Conservation (phyloP, 352 stramenopile species). For the Globisporangium lucens region DNA sequence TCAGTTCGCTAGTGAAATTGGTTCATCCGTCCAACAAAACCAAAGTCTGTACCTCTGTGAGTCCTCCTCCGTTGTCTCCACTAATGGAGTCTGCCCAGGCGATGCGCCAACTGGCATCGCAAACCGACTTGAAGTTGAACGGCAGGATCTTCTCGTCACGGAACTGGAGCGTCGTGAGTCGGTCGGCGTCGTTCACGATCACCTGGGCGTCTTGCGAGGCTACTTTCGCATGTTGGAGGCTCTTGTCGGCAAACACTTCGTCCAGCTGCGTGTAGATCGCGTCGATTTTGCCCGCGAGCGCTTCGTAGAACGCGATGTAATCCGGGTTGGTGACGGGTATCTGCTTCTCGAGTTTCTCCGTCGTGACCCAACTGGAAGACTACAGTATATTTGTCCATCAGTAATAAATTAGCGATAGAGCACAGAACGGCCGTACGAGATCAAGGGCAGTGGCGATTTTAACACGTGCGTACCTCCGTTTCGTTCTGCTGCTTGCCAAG, state of each 20-base stretch:
- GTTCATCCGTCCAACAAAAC: background rate
- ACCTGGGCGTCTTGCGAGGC: constrained; percentile 5
- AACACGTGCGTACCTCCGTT: background rate
- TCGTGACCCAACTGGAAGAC: background rate
- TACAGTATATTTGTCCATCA: background rate
- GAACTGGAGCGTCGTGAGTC: constrained; percentile 7
- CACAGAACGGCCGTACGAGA: too few species aligned
- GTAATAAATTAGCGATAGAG: too few species aligned
- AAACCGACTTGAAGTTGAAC: constrained; percentile 13
- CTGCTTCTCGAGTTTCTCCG: constrained; percentile 9
- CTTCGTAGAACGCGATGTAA: constrained; percentile 3
- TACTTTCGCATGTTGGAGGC: background rate
- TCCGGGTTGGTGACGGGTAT: background rate
- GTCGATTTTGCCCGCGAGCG: constrained; percentile 5
- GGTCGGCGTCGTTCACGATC: background rate
- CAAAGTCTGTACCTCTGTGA: background rate
- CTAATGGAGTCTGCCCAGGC: background rate
- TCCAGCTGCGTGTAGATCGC: constrained; percentile 13
- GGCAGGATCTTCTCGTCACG: constrained; percentile 12
- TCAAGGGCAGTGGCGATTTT: too few species aligned
- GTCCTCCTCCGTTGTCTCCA: background rate
- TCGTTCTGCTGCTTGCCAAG: constrained; percentile 1
- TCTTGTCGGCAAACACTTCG: background rate
- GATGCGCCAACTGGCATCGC: constrained; percentile 2
- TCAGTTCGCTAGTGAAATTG: background rate